phyloP scores from a whole-genome alignment of 2,329 filamentous ascomycete species.

The Epichloe uncinata region DNA sequence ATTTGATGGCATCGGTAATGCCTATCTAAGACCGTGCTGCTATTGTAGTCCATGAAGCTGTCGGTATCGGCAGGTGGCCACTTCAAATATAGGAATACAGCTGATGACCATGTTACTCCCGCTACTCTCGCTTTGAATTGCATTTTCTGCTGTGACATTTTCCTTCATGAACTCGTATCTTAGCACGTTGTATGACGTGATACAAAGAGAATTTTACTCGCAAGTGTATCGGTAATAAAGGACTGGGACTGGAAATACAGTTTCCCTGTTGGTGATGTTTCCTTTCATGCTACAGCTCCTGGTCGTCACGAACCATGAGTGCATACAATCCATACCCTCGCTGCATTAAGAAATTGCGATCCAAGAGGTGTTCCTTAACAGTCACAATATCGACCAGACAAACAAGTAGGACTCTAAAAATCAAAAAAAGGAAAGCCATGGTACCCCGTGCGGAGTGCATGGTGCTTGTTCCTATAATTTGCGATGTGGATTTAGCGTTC shows the following conservation, averaged over 20 bases:
- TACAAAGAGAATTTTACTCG: background rate
- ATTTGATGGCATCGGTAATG: constrained; percentile 7
- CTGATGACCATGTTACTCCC: constrained; percentile 8
- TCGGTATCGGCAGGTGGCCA: constrained; percentile 4
- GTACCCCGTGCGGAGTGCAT: background rate
- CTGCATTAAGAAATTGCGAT: too few relatives aligned
- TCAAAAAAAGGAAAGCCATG: too few relatives aligned
- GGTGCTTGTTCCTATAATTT: background rate
- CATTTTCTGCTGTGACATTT: background rate
- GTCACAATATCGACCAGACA: too few relatives aligned
- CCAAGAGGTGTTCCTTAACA: too few relatives aligned
- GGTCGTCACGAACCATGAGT: too few relatives aligned
- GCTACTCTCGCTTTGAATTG: background rate
- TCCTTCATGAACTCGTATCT: background rate
- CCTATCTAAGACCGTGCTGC: constrained; percentile 12
- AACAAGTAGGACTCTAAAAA: too few relatives aligned
- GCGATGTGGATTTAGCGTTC: background rate
- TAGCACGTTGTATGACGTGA: background rate
- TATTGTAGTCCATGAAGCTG: background rate
- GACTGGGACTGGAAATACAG: background rate
- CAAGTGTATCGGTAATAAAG: too few relatives aligned
- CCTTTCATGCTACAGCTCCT: background rate
- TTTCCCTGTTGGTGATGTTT: background rate
- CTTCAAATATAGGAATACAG: constrained; percentile 10
- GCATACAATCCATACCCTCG: too few relatives aligned